Evolutionary conservation across 2,329 filamentous ascomycete species (phyloP).

Genomic region (Sporothrix phasma): DNA sequence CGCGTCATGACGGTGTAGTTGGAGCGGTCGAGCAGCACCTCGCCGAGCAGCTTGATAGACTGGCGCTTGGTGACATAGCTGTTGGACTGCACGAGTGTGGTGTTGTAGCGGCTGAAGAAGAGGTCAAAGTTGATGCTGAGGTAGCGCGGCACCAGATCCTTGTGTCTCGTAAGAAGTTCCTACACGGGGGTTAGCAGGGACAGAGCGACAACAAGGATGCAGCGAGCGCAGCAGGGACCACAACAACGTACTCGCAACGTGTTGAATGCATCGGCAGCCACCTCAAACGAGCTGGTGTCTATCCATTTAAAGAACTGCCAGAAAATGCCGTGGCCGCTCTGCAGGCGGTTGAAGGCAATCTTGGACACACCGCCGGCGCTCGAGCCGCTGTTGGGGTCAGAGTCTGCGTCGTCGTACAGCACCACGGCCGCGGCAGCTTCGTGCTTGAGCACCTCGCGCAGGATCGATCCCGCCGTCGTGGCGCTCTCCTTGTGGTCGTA

Average conservation of each 20-base stretch:
- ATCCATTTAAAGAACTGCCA: slow-evolving; percentile 98
- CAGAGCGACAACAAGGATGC: neutral
- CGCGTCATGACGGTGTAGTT: slow-evolving; percentile 98
- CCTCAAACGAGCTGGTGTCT: slow-evolving; percentile 90
- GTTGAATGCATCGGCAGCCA: slow-evolving; percentile 93
- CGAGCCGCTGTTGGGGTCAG: slow-evolving; percentile 43
- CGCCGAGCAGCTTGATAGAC: slow-evolving; percentile 92
- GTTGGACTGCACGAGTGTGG: slow-evolving; percentile 75
- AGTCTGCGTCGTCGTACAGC: slow-evolving; percentile 77
- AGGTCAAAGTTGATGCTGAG: slow-evolving; percentile 81
- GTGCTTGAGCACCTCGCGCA: slow-evolving; percentile 80
- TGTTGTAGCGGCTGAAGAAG: slow-evolving; percentile 90
- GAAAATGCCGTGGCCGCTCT: slow-evolving; percentile 77
- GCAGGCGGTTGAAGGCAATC: slow-evolving; percentile 65
- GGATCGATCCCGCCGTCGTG: slow-evolving; percentile 78
- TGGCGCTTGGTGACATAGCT: slow-evolving; percentile 97
- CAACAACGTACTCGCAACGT: slow-evolving; percentile 68
- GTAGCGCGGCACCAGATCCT: slow-evolving; percentile 79
- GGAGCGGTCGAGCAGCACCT: slow-evolving; percentile 85
- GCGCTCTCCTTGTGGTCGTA: slow-evolving; percentile 88
- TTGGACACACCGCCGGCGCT: slow-evolving; percentile 65
- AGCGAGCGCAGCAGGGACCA: neutral
- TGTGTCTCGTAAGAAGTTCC: slow-evolving; percentile 93
- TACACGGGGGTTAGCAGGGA: slow-evolving; percentile 29
- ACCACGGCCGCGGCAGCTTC: slow-evolving; percentile 86